Base-by-base conservation (phyloP, 2,329 filamentous ascomycete species). In the Fusarium zealandicum region DNA sequence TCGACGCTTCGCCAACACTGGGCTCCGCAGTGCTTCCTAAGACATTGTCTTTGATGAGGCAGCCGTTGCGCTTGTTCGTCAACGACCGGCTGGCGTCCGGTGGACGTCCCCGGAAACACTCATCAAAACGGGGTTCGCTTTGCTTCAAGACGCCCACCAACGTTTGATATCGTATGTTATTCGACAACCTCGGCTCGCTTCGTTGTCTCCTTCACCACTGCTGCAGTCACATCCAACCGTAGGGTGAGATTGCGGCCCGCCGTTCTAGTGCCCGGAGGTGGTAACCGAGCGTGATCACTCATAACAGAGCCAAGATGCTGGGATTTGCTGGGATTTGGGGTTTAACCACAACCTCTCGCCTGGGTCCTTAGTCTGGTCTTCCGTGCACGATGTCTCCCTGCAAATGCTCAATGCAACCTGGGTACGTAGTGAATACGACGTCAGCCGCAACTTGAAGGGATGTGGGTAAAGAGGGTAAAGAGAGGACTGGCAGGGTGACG, bases 1-100 rank as follows among this genome's bases (percentile, higher is more conserved):
- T 67, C 51, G 30, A 28, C 2, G 6, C 5, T 37, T 28, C 17
- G 27, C 41, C 43, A 20, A 36, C 48, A 47, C 51, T 36, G 44
- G 40, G 53, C 27, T 40, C 40, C 40, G 22, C 18, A 28, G 14
- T 54, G 20, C 14, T 48, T 7, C 53, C 48, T 61, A 43, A 63
- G 54, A 65, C 58, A 60, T 46, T 63, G 51, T 63, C 48, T 50
- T 41, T 57, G 61, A 55, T 63, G 63, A 58, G 49, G 54, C 45
- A 63, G 51, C 59, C 59, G 59, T 63, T 63, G 45, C 45, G 54
- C 36, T 53, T 59, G 42, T 46, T 46, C n/a, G n/a, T n/a, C 31
- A 63, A 63, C 46, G 51, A 46, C 55, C 42, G 47, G 37, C 47
- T 48, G 59, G 48, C 44, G 47, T 28, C 28, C 45, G 38, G 38